Evolutionary conservation across 108 stramenopile species (phyloP).

Genomic region (Mayamaea pseudoterrestris): DNA sequence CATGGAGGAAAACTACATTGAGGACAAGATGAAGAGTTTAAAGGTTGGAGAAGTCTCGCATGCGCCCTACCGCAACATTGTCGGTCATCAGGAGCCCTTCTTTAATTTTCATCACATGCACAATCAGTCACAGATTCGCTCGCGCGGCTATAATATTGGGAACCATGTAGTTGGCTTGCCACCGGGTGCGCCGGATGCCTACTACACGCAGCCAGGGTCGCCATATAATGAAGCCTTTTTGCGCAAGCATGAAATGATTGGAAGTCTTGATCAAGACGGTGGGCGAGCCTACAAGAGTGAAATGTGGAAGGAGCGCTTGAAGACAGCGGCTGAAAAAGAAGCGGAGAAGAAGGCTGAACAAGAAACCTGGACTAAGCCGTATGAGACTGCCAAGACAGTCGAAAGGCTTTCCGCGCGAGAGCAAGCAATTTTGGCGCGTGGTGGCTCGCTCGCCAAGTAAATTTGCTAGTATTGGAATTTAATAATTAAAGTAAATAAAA

Average conservation of each 20-base stretch:
- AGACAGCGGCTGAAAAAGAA: constrained; percentile 62
- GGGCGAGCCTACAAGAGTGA: constrained; percentile 79
- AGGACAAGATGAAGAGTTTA: constrained; percentile 18
- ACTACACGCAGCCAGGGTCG: constrained; percentile 91
- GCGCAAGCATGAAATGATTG: constrained; percentile 47
- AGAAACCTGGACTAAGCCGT: constrained; percentile 11
- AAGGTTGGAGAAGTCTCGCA: constrained; percentile 51
- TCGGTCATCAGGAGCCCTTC: constrained; percentile 65
- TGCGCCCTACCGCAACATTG: constrained; percentile 51
- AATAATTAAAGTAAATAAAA: neutral
- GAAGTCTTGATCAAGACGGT: constrained; percentile 67
- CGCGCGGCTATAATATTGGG: constrained; percentile 79
- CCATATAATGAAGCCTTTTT: constrained; percentile 75
- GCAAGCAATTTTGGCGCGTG: constrained; percentile 42
- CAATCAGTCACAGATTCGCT: constrained; percentile 74
- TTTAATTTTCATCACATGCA: constrained; percentile 73
- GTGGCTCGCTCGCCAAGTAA: constrained; percentile 25
- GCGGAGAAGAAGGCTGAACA: constrained; percentile 18
- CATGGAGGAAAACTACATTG: constrained; percentile 36
- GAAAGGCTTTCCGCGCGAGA: constrained; percentile 20
- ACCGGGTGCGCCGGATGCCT: constrained; percentile 58
- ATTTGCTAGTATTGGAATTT: neutral
- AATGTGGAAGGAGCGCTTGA: constrained; percentile 77
- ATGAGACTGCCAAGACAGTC: constrained; percentile 7
- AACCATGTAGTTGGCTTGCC: constrained; percentile 76